Percentiles rank a stretch among this genome's conserved stretches.
phyloP scores from a whole-genome alignment of 176 grass and related monocot genomes.

The Guadua angustifolia region DNA sequence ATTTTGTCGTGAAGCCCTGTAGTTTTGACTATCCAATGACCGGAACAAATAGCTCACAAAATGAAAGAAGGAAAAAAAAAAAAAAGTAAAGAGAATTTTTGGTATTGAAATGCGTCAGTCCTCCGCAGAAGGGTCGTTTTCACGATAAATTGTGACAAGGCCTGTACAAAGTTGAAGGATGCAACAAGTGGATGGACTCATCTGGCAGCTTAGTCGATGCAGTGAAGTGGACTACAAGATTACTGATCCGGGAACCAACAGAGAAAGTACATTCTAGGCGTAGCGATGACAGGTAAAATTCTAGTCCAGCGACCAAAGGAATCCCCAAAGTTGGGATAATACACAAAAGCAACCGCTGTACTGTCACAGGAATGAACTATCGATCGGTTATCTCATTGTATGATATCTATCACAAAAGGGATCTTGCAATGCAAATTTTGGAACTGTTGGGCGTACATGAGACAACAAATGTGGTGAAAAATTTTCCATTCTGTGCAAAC shows the following conservation, averaged over 20 bases:
- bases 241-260: not conserved
- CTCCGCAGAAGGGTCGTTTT: not conserved
- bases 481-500: slow-evolving; percentile 37
- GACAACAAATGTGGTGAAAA: slow-evolving; percentile 52
- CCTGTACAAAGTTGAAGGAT: not conserved
- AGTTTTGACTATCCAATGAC: too few relatives aligned
- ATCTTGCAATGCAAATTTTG: slow-evolving; percentile 41
- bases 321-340: slow-evolving; percentile 25
- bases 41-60: not conserved
- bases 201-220: not conserved
- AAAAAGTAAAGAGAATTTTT: not conserved
- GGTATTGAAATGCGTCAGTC: not conserved
- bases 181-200: too few relatives aligned
- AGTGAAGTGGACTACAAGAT: not conserved
- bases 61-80: not conserved
- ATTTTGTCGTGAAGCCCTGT: not conserved
- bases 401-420: slow-evolving; percentile 38
- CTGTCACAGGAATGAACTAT: not conserved
- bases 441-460: slow-evolving; percentile 31
- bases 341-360: slow-evolving; percentile 36
- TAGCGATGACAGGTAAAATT: not conserved
- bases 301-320: slow-evolving; percentile 24
- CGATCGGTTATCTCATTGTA: slow-evolving; percentile 30
- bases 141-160: not conserved
- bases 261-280: not conserved